phyloP scores from a whole-genome alignment of 768 basidiomycete species.

The Tylopilus subfusipes region DNA sequence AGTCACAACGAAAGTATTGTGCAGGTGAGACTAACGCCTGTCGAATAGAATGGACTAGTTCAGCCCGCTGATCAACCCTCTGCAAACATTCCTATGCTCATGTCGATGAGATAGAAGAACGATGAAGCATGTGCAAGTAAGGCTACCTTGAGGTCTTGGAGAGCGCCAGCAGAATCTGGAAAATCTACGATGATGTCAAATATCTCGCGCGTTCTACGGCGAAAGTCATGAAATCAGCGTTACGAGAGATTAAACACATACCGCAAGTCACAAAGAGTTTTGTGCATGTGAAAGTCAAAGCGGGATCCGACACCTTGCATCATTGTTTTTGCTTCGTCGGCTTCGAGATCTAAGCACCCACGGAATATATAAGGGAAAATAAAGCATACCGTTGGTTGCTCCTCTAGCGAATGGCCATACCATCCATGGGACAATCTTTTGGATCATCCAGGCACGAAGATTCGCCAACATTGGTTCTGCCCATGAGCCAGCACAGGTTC shows the following conservation, averaged over 20 bases:
- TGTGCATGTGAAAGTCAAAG: constrained; percentile 92
- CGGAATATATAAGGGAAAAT: constrained; percentile 1
- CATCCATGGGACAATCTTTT: constrained; percentile 84
- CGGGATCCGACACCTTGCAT: constrained; percentile 74
- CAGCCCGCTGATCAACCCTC: constrained; percentile 74
- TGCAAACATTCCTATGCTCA: constrained; percentile 64
- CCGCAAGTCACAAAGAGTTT: constrained; percentile 85
- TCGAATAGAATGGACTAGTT: constrained; percentile 73
- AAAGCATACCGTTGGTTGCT: constrained; percentile 49
- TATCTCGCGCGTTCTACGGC: constrained; percentile 68
- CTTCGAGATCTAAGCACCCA: constrained; percentile 32
- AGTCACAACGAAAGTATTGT: background rate
- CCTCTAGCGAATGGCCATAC: constrained; percentile 70
- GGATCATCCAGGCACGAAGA: constrained; percentile 73
- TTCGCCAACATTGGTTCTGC: constrained; percentile 56
- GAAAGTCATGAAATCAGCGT: background rate
- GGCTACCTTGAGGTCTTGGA: constrained; percentile 78
- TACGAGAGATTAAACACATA: constrained; percentile 34
- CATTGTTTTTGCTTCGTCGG: constrained; percentile 68
- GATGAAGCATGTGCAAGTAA: background rate
- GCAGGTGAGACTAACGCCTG: constrained; percentile 53
- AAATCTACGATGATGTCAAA: constrained; percentile 97
- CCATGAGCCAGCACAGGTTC: constrained; percentile 69
- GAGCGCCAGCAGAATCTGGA: constrained; percentile 80
- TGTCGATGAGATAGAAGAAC: background rate